Percentiles rank a stretch among this genome's conserved stretches.
Evolutionary conservation across 352 stramenopile species (phyloP).

Genomic region (Phytophthora boehmeriae): DNA sequence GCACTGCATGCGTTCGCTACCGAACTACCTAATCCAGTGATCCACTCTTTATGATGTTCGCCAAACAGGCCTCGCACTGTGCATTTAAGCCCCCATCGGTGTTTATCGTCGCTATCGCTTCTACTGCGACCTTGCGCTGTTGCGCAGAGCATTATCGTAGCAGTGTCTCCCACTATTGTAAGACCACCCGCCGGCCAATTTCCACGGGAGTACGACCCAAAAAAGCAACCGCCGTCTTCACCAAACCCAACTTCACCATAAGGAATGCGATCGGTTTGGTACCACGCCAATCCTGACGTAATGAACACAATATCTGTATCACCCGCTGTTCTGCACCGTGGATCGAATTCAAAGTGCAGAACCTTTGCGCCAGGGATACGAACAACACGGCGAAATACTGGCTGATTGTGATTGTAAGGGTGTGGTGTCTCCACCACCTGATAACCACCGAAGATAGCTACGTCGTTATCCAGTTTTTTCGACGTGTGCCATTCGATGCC

Average conservation of each 20-base stretch:
- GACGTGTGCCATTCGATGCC: neutral
- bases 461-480: conserved; percentile 1
- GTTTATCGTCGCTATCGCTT: conserved; percentile 37
- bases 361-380: conserved; percentile 55
- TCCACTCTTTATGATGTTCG: conserved; percentile 23
- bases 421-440: conserved; percentile 69
- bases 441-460: conserved; percentile 44
- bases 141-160: conserved; percentile 67
- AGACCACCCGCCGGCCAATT: conserved; percentile 66
- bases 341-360: conserved; percentile 76
- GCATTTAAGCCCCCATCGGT: conserved; percentile 67
- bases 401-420: conserved; percentile 66
- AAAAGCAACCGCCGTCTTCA: conserved; percentile 72
- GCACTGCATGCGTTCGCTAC: conserved; percentile 43
- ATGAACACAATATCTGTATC: conserved; percentile 75
- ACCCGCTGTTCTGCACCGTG: conserved; percentile 56
- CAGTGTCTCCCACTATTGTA: conserved; percentile 64
- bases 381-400: conserved; percentile 64
- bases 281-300: conserved; percentile 60
- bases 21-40: conserved; percentile 33
- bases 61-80: conserved; percentile 51
- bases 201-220: conserved; percentile 52
- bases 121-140: conserved; percentile 61
- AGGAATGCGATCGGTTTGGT: conserved; percentile 59
- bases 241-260: conserved; percentile 66